Percentiles rank a stretch among this genome's conserved stretches.
phyloP scores from a whole-genome alignment of 192 early-diverging fungal species.

The Allomyces macrogynus region DNA sequence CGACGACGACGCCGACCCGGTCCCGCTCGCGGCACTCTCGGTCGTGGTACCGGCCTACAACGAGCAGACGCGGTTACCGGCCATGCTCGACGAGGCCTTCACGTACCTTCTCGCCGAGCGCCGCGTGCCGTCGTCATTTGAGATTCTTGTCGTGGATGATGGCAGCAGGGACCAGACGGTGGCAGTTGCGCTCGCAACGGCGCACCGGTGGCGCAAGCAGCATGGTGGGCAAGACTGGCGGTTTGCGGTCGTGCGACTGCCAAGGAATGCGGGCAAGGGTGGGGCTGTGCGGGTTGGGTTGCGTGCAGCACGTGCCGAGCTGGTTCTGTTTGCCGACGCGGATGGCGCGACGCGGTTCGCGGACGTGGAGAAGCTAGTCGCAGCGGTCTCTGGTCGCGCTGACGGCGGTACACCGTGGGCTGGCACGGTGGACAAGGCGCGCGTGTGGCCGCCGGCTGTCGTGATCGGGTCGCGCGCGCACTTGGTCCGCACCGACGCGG shows the following conservation, averaged over 20 bases:
- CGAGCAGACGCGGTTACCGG: conserved; percentile 61
- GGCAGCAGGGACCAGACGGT: conserved; percentile 64
- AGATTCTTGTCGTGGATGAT: conserved; percentile 85
- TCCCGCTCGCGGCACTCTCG: conserved; percentile 19
- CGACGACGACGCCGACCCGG: too few relatives aligned
- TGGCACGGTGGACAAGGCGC: neutral
- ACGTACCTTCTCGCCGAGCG: conserved; percentile 25
- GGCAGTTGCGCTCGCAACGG: conserved; percentile 25
- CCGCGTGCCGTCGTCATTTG: conserved; percentile 22
- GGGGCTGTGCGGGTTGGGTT: conserved; percentile 59
- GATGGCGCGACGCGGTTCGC: conserved; percentile 87
- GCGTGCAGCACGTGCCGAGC: conserved; percentile 48
- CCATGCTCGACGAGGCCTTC: conserved; percentile 63
- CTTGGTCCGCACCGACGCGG: conserved; percentile 59
- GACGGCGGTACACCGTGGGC: too few relatives aligned
- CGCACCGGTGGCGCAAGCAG: too few relatives aligned
- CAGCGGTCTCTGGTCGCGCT: neutral
- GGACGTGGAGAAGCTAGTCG: conserved; percentile 48
- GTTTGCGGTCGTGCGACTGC: conserved; percentile 38
- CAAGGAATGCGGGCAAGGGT: conserved; percentile 78
- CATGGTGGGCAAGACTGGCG: neutral
- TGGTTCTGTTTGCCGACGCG: conserved; percentile 79
- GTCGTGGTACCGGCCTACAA: conserved; percentile 83
- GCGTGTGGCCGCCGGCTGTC: conserved; percentile 17
- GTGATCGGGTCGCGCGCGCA: conserved; percentile 85